Evolutionary conservation across 345 rosid species (phyloP).

Genomic region (Hypericum androsaemum): DNA sequence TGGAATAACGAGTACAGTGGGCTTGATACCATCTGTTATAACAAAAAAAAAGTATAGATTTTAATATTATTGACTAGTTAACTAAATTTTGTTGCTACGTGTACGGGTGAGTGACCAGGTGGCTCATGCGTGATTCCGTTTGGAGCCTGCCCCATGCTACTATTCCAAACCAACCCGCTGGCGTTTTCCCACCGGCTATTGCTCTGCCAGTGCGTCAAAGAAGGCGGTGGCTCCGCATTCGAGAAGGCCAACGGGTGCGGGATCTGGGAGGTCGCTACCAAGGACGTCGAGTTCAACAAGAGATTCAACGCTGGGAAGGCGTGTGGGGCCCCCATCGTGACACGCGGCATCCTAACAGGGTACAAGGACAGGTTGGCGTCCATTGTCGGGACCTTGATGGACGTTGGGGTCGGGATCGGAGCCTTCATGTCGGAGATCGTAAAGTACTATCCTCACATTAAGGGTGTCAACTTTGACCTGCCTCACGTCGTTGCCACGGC

Average conservation of each 20-base stretch:
- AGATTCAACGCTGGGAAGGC: conserved; percentile 23
- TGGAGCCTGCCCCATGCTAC: conserved; percentile 19
- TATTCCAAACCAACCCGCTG: conserved; percentile 20
- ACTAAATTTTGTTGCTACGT: too few relatives aligned
- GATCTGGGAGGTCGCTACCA: conserved; percentile 17
- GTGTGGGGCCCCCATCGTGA: conserved; percentile 14
- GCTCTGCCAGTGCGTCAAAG: conserved; percentile 21
- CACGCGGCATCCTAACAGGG: conserved; percentile 7
- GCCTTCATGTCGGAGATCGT: conserved; percentile 15
- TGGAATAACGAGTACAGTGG: too few relatives aligned
- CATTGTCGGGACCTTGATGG: conserved; percentile 16
- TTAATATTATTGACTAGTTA: too few relatives aligned
- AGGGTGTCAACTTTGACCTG: conserved; percentile 31
- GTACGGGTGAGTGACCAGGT: conserved; percentile 8
- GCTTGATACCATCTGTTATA: too few relatives aligned
- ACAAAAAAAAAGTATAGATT: too few relatives aligned
- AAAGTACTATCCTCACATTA: conserved; percentile 22
- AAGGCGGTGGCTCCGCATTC: conserved; percentile 31
- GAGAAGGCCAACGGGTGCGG: conserved; percentile 24
- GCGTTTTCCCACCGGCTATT: conserved; percentile 17
- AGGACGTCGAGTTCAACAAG: conserved; percentile 16
- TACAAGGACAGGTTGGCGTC: conserved; percentile 19
- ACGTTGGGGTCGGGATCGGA: conserved; percentile 36
- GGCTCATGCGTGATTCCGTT: conserved; percentile 22
- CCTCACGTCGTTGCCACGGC: conserved; percentile 30